Base-by-base conservation (phyloP, 2,329 filamentous ascomycete species). In the Ophiocordyceps camponoti-rufipedis region DNA sequence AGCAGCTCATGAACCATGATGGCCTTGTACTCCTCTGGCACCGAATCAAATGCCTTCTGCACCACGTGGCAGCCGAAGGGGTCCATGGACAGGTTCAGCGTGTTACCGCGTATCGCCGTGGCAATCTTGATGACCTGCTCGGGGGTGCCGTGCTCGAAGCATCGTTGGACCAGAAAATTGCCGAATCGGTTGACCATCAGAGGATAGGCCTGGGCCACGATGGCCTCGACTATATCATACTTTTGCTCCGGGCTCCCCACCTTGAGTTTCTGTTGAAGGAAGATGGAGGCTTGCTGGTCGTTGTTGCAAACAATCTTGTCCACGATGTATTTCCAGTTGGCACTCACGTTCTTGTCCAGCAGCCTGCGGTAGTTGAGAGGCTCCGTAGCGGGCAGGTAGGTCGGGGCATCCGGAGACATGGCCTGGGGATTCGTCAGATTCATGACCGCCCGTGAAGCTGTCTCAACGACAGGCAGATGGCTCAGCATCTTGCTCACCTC, bases 301-400 rank as follows among this genome's bases (percentile, higher is more conserved):
- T 98, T 96, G 68, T 88, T 95, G 75, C 86, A 93, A 53, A 98
- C 88, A 59, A 98, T 98, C 71, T 96, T 96, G 68, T 98, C 89
- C 46, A 98, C 91, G 54, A 98, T 95, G 61, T 94, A 95, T 66
- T 91, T 94, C 91, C 89, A 98, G 67, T 98, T 93, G 66, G 89
- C 96, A 57, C 85, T 94, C 63, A 94, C 86, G 59, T 89, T 94
- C 57, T 88, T 87, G 58, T 98, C 91, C 42, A 96, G 77, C 38
- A 98, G 74, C 46, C 88, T 87, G 49, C 91, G 87, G 58, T 96
- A 98, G 64, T 98, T 96, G 55, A 96, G 74, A 11, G 89, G 91
- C 63, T 98, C 91, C 7, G 84, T 83, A 4, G 87, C 82, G 11
- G 84, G 80, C 28, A 95, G 68, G 58, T 93, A 95, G 1, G 85